A percentile compares a stretch with the other conserved stretches of the same genome.
Evolutionary conservation across 73 alveolate genomes (phyloP).

Genomic region (Durusdinium trenchii): DNA sequence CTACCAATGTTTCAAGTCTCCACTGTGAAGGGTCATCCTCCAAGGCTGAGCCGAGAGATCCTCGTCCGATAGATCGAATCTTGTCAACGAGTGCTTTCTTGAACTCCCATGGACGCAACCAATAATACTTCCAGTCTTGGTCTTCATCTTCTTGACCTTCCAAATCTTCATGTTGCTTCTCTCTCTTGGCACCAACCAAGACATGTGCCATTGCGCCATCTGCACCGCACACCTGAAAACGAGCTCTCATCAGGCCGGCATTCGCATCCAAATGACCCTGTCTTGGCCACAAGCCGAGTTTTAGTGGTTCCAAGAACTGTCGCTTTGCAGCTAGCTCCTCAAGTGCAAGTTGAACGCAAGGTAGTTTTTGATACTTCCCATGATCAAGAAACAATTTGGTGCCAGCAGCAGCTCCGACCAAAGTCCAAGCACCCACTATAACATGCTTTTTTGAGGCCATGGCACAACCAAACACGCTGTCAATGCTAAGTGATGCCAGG

Average conservation of each 20-base stretch:
- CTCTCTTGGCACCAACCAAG: slow-evolving; percentile 39
- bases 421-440: slow-evolving; percentile 68
- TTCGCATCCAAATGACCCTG: slow-evolving; percentile 45
- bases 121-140: neutral
- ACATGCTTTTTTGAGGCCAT: slow-evolving; percentile 2
- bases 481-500: too few species aligned
- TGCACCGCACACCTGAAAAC: neutral
- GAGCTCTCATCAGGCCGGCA: slow-evolving; percentile 76
- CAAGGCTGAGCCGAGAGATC: neutral
- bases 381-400: neutral
- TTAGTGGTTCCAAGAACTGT: neutral
- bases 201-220: slow-evolving; percentile 39
- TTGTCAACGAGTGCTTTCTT: slow-evolving; percentile 40
- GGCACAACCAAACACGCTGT: too few species aligned
- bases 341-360: slow-evolving; percentile 80
- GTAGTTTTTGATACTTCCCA: slow-evolving; percentile 32
- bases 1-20: slow-evolving; percentile 76
- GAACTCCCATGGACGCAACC: slow-evolving; percentile 89
- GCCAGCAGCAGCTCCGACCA: slow-evolving; percentile 70
- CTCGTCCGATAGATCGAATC: neutral
- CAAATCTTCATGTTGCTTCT: neutral
- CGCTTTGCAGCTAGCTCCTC: neutral
- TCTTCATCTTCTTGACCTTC: slow-evolving; percentile 18
- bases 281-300: slow-evolving; percentile 63
- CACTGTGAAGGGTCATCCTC: slow-evolving; percentile 31